Conservation (phyloP, 2,329 filamentous ascomycete genomes). For the Lachnellula hyalina region DNA sequence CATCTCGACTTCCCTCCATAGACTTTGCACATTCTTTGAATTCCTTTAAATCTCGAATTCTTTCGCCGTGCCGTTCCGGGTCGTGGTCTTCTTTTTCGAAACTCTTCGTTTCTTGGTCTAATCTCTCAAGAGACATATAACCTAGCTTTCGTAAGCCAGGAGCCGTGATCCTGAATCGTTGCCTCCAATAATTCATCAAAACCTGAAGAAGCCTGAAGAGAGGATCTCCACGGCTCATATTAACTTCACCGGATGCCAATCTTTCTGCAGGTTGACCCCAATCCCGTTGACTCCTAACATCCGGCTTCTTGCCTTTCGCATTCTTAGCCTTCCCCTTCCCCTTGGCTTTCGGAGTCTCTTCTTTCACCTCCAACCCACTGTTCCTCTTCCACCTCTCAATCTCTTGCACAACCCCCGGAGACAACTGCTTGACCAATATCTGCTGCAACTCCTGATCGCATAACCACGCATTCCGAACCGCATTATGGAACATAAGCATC, state of each 20-base stretch:
- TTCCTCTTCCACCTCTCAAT: conserved; percentile 66
- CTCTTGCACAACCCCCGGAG: conserved; percentile 55
- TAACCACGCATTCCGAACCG: conserved; percentile 76
- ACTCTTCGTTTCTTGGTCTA: conserved; percentile 69
- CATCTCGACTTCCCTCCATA: conserved; percentile 77
- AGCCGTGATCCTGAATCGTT: conserved; percentile 69
- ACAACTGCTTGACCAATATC: conserved; percentile 68
- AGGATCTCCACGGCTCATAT: conserved; percentile 80
- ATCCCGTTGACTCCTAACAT: conserved; percentile 48
- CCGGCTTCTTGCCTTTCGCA: conserved; percentile 36
- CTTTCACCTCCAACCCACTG: conserved; percentile 53
- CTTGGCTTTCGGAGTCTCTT: conserved; percentile 31
- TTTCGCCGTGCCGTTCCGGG: conserved; percentile 67
- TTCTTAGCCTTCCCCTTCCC: conserved; percentile 32
- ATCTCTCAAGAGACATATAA: conserved; percentile 71
- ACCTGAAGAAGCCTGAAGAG: conserved; percentile 69
- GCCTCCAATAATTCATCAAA: conserved; percentile 83
- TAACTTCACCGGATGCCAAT: conserved; percentile 63
- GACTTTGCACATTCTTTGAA: conserved; percentile 64
- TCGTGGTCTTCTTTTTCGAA: conserved; percentile 61
- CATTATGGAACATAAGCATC: conserved; percentile 83
- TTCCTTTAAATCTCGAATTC: conserved; percentile 57
- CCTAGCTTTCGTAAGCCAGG: conserved; percentile 85
- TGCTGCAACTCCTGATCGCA: conserved; percentile 72
- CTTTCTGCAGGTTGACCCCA: conserved; percentile 67